Evolutionary conservation across 2,329 filamentous ascomycete genomes (phyloP).

Genomic region (Sclerotinia subarctica): DNA sequence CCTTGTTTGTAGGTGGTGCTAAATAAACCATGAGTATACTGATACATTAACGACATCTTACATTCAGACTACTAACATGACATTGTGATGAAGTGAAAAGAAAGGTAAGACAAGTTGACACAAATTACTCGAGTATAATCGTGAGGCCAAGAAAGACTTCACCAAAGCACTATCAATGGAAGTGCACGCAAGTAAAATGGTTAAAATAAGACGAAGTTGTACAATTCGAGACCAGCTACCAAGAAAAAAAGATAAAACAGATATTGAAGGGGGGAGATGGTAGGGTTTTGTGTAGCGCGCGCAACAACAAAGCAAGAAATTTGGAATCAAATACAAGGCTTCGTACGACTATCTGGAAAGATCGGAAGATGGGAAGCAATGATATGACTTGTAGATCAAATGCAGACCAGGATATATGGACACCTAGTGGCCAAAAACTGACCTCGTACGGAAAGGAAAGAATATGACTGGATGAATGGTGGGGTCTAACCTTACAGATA

Average conservation of each 20-base stretch:
- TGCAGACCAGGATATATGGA: slow-evolving; percentile 18
- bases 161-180: slow-evolving; percentile 15
- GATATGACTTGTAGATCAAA: slow-evolving; percentile 28
- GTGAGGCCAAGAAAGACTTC: slow-evolving; percentile 16
- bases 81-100: slow-evolving; percentile 27
- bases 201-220: slow-evolving; percentile 33
- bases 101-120: slow-evolving; percentile 24
- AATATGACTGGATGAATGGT: slow-evolving; percentile 30
- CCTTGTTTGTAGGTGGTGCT: slow-evolving; percentile 31
- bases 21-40: slow-evolving; percentile 14
- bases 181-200: slow-evolving; percentile 24
- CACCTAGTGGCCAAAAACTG: slow-evolving; percentile 24
- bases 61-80: slow-evolving; percentile 28
- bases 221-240: slow-evolving; percentile 39
- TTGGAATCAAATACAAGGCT: slow-evolving; percentile 31
- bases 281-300: slow-evolving; percentile 38
- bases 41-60: slow-evolving; percentile 5
- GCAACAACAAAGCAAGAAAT: slow-evolving; percentile 34
- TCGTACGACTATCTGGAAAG: slow-evolving; percentile 29
- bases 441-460: slow-evolving; percentile 23
- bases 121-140: slow-evolving; percentile 18
- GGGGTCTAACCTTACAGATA: slow-evolving; percentile 19
- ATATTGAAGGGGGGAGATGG: slow-evolving; percentile 32
- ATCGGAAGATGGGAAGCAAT: slow-evolving; percentile 29
- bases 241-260: slow-evolving; percentile 27